A percentile compares a stretch with the other conserved stretches of the same genome.
These are phyloP conservation scores for Fagopyrum tataricum DNA, from an alignment of 148 eudicot genomes.

Conservation along the genomic window DNA sequence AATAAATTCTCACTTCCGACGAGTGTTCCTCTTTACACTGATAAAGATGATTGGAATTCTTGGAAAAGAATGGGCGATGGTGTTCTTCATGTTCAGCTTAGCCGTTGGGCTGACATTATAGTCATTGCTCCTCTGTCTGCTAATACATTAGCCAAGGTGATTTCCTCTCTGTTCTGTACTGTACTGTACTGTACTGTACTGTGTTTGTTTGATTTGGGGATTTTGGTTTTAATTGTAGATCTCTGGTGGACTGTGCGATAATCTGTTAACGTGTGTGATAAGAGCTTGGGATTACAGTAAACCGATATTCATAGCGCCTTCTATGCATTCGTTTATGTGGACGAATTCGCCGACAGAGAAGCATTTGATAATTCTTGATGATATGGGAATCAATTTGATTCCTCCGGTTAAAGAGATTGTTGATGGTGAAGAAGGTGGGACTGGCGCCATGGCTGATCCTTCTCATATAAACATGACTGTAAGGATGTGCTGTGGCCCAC, in stretches of 20 bases:
- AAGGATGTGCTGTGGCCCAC: constrained; percentile 37
- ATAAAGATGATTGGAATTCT: constrained; percentile 81
- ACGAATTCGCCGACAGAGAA: constrained; percentile 80
- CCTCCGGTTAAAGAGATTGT: constrained; percentile 79
- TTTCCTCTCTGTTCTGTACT: background rate
- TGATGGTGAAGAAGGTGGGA: constrained; percentile 86
- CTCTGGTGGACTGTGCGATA: constrained; percentile 90
- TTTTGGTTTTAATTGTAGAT: constrained; percentile 29
- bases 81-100: constrained; percentile 82
- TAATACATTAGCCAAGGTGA: constrained; percentile 87
- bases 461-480: constrained; percentile 68
- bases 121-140: constrained; percentile 92
- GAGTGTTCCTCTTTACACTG: constrained; percentile 64
- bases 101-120: constrained; percentile 94
- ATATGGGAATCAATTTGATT: constrained; percentile 72
- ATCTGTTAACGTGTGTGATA: constrained; percentile 74
- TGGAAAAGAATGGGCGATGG: constrained; percentile 77
- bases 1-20: constrained; percentile 52
- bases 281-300: constrained; percentile 93
- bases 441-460: constrained; percentile 96
- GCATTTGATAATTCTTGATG: constrained; percentile 65
- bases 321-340: constrained; percentile 96
- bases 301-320: constrained; percentile 86
- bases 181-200: too few species aligned
- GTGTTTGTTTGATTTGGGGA: too few species aligned